Evolutionary conservation across 202 grass and related monocot genomes (phyloP), one percentile per base, ranked within the genome.

Genomic region (Tripidium arundinaceum): DNA sequence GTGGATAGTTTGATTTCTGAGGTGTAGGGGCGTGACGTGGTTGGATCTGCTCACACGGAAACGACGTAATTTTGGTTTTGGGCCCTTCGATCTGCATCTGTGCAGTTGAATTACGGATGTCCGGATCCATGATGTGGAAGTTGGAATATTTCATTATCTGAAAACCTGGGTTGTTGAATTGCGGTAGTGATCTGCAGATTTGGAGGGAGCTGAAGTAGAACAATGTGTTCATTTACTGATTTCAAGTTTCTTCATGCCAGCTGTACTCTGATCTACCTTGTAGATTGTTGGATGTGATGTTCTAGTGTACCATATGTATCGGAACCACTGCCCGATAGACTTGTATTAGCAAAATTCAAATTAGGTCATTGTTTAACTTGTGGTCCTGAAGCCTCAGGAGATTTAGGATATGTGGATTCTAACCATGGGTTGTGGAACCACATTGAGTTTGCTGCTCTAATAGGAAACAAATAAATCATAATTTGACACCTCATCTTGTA

Each of bases 11-110:
- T 59, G 47, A 18, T 68, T 41, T 28, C 40, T 65, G 14, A 73
- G 59, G 24, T 22, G 22, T 21, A 1, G 12, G 12, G 10, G 5
- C 43, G 7, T 26, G 50, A 15, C 11, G 34, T 34, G 42, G 46
- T 41, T 74, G 87, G 78, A 89, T 85, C 87, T 82, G 47, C 66
- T 47, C 46, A 43, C 43, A 19, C n/a, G 62, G 4, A 60, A 59
- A 28, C 29, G 38, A 27, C 13, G 3, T 1, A 12, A 73, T 50
- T 85, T 52, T 19, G 24, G 72, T 73, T 29, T 2, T 3, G 1
- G 14, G 9, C 2, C 61, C 19, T 62, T 68, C 66, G 78, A 81
- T 89, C 87, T 13, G n/a, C 7, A 49, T 75, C 49, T 25, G 58
- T 2, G 19, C 16, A 28, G 59, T 15, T 62, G 59, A 62, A 62